Conservation (phyloP, 768 basidiomycete genomes). For the Lactifluus echinatus region DNA sequence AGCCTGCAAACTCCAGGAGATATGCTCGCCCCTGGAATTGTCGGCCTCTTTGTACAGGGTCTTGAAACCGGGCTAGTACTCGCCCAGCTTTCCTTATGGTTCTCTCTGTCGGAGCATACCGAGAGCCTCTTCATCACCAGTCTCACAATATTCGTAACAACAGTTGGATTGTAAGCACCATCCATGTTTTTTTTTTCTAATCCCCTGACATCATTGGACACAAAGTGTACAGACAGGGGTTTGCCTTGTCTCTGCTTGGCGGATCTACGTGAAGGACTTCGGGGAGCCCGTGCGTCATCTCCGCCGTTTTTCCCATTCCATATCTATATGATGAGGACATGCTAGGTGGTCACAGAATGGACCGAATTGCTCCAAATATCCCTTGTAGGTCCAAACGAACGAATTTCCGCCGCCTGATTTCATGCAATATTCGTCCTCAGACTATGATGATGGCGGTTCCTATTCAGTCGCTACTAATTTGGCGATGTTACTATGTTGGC, state of each 20-base stretch:
- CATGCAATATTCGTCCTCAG: not conserved
- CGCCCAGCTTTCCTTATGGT: not conserved
- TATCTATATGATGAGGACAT: not conserved
- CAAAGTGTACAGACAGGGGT: not conserved
- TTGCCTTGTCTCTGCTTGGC: not conserved
- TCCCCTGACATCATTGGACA: not conserved
- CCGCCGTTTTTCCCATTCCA: not conserved
- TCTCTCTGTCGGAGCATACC: not conserved
- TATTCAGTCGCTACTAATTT: not conserved
- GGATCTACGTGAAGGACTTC: not conserved
- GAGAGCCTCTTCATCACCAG: not conserved
- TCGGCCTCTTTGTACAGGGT: constrained; percentile 12
- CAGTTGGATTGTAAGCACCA: not conserved
- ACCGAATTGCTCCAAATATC: not conserved
- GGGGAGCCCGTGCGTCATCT: not conserved
- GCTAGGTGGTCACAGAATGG: not conserved
- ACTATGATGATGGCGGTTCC: not conserved
- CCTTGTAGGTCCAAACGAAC: not conserved
- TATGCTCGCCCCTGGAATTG: not conserved
- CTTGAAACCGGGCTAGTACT: constrained; percentile 1
- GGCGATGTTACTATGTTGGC: constrained; percentile 4
- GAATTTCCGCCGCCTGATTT: not conserved
- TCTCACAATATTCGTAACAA: not conserved
- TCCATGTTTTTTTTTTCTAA: not conserved
- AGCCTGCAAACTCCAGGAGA: not conserved